These are phyloP conservation scores for Aspergillus sp. DNA, from an alignment of 2,329 filamentous ascomycete species.

Conservation along the genomic window DNA sequence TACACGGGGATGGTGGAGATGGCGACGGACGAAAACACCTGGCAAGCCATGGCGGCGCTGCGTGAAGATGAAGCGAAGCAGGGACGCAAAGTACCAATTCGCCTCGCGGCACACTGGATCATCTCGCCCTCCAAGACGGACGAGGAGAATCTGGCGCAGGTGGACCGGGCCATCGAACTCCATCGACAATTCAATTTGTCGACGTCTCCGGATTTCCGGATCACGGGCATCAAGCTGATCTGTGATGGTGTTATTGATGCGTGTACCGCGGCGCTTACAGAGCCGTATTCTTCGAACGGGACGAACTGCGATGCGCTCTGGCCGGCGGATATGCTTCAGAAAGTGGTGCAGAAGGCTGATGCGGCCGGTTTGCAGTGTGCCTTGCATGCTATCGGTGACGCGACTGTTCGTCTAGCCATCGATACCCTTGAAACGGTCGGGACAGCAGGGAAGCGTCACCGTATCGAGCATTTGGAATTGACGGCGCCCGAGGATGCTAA, in stretches of 20 bases:
- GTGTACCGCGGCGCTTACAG: conserved; percentile 22
- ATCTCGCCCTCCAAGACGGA: conserved; percentile 37
- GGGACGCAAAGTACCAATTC: conserved; percentile 26
- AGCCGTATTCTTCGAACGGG: conserved; percentile 33
- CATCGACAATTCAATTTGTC: conserved; percentile 34
- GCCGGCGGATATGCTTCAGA: conserved; percentile 34
- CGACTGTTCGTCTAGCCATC: conserved; percentile 41
- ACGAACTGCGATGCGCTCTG: conserved; percentile 39
- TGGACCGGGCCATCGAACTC: conserved; percentile 42
- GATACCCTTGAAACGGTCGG: conserved; percentile 28
- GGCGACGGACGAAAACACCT: conserved; percentile 48
- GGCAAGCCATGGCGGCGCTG: conserved; percentile 38
- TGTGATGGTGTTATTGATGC: conserved; percentile 49
- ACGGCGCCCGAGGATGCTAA: conserved; percentile 42
- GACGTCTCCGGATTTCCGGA: conserved; percentile 38
- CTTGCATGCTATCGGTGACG: conserved; percentile 48
- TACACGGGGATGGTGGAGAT: conserved; percentile 48
- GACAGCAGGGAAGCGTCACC: conserved; percentile 36
- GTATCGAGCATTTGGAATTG: conserved; percentile 50
- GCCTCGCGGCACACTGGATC: conserved; percentile 45
- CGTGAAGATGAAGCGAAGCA: conserved; percentile 17
- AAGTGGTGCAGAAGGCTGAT: conserved; percentile 41
- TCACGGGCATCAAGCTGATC: conserved; percentile 48
- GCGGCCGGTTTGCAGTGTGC: conserved; percentile 44
- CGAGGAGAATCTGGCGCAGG: conserved; percentile 37